Conservation (phyloP, 768 basidiomycete species). For the Tricholoma sp. region DNA sequence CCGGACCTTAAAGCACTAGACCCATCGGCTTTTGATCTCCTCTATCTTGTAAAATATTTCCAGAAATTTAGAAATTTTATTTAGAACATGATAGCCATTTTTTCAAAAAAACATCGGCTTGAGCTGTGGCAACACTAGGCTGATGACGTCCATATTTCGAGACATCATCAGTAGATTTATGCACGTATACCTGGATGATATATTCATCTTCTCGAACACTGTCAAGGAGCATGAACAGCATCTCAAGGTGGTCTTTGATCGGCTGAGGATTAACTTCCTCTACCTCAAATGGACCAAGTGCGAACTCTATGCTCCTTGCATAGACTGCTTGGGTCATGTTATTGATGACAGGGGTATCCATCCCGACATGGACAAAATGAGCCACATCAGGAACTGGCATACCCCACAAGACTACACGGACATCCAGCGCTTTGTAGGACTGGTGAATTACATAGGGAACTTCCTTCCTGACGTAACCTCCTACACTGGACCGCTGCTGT, state of each 20-base stretch:
- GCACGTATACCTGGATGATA: conserved; percentile 32
- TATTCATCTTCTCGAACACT: conserved; percentile 27
- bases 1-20: too few species aligned
- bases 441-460: background rate
- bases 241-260: conserved; percentile 20
- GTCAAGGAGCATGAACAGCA: conserved; percentile 27
- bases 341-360: conserved; percentile 27
- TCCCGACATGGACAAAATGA: conserved; percentile 26
- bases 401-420: conserved; percentile 9
- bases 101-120: too few species aligned
- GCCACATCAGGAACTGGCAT: conserved; percentile 22
- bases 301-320: conserved; percentile 17
- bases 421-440: background rate
- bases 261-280: conserved; percentile 16
- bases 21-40: too few species aligned
- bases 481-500: conserved; percentile 27
- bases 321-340: conserved; percentile 29
- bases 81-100: too few species aligned
- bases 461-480: background rate
- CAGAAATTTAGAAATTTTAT: too few species aligned
- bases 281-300: conserved; percentile 25
- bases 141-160: conserved; percentile 27
- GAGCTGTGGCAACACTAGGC: background rate
- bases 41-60: too few species aligned
- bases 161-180: conserved; percentile 23